Evolutionary conservation across 805 yeast genomes (phyloP).

Genomic region (Cephaloascus albidus): DNA sequence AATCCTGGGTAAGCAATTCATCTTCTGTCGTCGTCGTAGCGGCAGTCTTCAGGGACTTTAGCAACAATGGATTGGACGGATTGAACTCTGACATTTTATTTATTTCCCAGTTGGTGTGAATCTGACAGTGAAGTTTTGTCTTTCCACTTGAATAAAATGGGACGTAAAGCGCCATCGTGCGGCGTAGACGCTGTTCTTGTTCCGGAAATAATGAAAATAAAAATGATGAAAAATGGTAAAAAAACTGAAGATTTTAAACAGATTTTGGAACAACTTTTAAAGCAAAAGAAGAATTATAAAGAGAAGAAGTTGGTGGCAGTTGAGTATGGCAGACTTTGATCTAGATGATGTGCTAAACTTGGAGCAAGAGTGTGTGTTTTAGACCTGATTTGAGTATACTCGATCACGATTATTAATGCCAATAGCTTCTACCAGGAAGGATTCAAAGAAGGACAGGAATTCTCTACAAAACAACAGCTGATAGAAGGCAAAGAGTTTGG

Average conservation of each 20-base stretch:
- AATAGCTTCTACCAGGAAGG: conserved; percentile 56
- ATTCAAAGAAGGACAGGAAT: conserved; percentile 56
- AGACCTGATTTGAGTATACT: background rate
- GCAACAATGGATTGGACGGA: background rate
- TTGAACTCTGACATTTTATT: background rate
- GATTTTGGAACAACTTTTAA: too few species aligned
- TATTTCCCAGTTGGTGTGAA: too few species aligned
- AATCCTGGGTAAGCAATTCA: conserved; percentile 3
- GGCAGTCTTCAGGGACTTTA: background rate
- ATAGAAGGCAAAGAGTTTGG: conserved; percentile 83
- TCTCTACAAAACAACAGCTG: conserved; percentile 49
- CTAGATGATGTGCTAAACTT: conserved; percentile 45
- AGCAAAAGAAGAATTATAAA: too few species aligned
- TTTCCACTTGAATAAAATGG: too few species aligned
- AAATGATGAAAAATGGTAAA: too few species aligned
- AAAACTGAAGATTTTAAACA: too few species aligned
- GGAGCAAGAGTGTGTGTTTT: conserved; percentile 35
- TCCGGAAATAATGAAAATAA: too few species aligned
- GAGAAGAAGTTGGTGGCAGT: too few species aligned
- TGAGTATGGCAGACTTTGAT: conserved; percentile 21
- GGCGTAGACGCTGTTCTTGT: too few species aligned
- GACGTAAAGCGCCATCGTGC: too few species aligned
- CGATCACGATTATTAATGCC: conserved; percentile 1
- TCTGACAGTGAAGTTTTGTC: too few species aligned
- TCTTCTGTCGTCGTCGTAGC: background rate